phyloP scores from a whole-genome alignment of 306 rosid species.

The Rosa lucieae region DNA sequence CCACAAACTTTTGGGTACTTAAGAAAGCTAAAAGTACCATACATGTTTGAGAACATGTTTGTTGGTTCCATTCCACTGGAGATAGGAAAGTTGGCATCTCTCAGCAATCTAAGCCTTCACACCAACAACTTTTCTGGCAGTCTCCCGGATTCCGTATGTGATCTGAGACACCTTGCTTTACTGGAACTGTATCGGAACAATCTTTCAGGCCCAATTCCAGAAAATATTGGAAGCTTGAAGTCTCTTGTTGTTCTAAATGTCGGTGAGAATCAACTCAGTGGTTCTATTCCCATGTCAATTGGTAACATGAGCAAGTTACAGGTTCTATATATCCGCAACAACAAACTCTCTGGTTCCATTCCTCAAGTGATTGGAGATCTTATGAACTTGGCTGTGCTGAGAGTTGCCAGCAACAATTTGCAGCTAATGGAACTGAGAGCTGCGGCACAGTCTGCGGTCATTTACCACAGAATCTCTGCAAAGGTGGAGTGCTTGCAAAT shows the following conservation, averaged over 20 bases:
- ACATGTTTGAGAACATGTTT: conserved; percentile 22
- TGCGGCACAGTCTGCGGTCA: too few species aligned
- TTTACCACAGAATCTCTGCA: conserved; percentile 36
- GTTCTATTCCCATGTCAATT: conserved; percentile 29
- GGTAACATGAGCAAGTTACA: conserved; percentile 35
- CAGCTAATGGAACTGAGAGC: too few species aligned
- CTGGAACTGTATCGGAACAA: conserved; percentile 26
- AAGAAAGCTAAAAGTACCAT: conserved; percentile 7
- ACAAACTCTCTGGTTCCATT: conserved; percentile 33
- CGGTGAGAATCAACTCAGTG: conserved; percentile 29
- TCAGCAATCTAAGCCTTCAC: conserved; percentile 2
- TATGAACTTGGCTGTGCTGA: conserved; percentile 13
- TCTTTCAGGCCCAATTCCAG: conserved; percentile 29
- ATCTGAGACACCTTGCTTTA: conserved; percentile 6
- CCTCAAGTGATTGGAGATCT: conserved; percentile 23
- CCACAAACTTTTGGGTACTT: conserved; percentile 25
- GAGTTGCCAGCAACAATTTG: conserved; percentile 37
- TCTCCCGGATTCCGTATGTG: conserved; percentile 23
- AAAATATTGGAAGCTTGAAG: conserved; percentile 27
- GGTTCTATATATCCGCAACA: conserved; percentile 28
- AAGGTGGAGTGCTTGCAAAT: conserved; percentile 17
- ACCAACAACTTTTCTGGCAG: conserved; percentile 25
- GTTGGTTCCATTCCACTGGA: conserved; percentile 22
- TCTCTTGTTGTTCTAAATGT: conserved; percentile 31
- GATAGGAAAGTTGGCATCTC: conserved; percentile 16